These are phyloP conservation scores for Kuraishia piskuri DNA, from an alignment of 805 yeast genomes.

Conservation along the genomic window DNA sequence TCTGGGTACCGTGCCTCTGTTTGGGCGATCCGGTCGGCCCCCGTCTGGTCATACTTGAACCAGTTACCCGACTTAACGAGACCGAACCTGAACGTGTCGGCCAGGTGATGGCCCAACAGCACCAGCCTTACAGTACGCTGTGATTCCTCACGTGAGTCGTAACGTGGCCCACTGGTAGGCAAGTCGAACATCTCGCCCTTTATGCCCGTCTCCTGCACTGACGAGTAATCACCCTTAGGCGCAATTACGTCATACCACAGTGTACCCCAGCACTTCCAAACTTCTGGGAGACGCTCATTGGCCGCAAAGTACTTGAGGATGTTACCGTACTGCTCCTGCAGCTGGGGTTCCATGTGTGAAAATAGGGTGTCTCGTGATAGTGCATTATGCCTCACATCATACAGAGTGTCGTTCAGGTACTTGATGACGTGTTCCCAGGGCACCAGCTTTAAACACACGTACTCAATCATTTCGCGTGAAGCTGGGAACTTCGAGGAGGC, in stretches of 20 bases:
- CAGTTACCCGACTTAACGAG: slow-evolving; percentile 35
- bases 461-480: slow-evolving; percentile 36
- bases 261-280: slow-evolving; percentile 83
- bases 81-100: slow-evolving; percentile 48
- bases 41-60: slow-evolving; percentile 27
- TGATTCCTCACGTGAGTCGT: slow-evolving; percentile 35
- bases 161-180: slow-evolving; percentile 55
- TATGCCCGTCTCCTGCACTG: slow-evolving; percentile 48
- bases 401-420: slow-evolving; percentile 52
- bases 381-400: slow-evolving; percentile 20
- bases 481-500: slow-evolving; percentile 38
- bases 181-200: slow-evolving; percentile 49
- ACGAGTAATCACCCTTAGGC: slow-evolving; percentile 43
- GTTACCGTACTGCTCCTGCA: slow-evolving; percentile 20
- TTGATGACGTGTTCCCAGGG: slow-evolving; percentile 65
- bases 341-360: slow-evolving; percentile 6
- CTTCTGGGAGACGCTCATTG: slow-evolving; percentile 62
- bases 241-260: slow-evolving; percentile 64
- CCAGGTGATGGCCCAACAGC: slow-evolving; percentile 39
- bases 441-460: slow-evolving; percentile 44
- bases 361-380: slow-evolving; percentile 10
- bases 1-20: neutral
- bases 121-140: slow-evolving; percentile 44
- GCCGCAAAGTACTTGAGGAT: slow-evolving; percentile 42
- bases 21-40: neutral